A percentile compares a stretch with the other conserved stretches of the same genome.
Conservation (phyloP, 306 rosid genomes). For the Coriaria nepalensis region DNA sequence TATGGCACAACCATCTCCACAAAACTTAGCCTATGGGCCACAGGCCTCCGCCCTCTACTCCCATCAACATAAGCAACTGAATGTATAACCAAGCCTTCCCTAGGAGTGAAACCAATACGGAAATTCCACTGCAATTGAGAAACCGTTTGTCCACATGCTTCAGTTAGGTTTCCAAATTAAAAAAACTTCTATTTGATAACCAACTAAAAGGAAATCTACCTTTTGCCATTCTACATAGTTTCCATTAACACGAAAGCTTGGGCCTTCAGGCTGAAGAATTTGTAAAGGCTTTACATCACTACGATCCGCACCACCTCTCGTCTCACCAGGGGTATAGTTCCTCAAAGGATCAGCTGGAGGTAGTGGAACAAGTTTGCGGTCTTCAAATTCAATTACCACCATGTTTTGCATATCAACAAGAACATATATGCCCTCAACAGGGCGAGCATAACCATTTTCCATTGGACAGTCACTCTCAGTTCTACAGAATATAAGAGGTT, state of each 20-base stretch:
- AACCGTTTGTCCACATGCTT: constrained; percentile 9
- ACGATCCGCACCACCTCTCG: constrained; percentile 78
- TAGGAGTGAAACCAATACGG: constrained; percentile 81
- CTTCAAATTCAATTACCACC: constrained; percentile 79
- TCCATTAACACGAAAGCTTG: constrained; percentile 83
- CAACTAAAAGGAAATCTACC: constrained; percentile 27
- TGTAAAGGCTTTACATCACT: constrained; percentile 81
- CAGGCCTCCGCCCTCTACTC: constrained; percentile 75
- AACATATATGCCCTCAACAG: constrained; percentile 72
- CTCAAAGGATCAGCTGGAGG: constrained; percentile 96
- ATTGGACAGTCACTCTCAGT: constrained; percentile 93
- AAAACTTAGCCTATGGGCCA: constrained; percentile 79
- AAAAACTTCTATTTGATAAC: constrained; percentile 5
- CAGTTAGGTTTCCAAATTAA: constrained; percentile 6
- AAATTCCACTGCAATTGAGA: constrained; percentile 73
- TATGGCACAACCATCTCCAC: constrained; percentile 96
- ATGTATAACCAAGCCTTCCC: constrained; percentile 79
- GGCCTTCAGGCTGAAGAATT: constrained; percentile 85
- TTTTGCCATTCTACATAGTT: constrained; percentile 84
- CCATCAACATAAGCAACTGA: constrained; percentile 90
- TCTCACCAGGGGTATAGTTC: constrained; percentile 81
- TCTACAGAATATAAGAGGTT: constrained; percentile 77
- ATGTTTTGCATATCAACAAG: constrained; percentile 92
- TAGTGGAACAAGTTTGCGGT: constrained; percentile 76
- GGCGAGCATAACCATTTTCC: constrained; percentile 96